phyloP scores from a whole-genome alignment of 176 grass and related monocot species.

The Juncus effusus region DNA sequence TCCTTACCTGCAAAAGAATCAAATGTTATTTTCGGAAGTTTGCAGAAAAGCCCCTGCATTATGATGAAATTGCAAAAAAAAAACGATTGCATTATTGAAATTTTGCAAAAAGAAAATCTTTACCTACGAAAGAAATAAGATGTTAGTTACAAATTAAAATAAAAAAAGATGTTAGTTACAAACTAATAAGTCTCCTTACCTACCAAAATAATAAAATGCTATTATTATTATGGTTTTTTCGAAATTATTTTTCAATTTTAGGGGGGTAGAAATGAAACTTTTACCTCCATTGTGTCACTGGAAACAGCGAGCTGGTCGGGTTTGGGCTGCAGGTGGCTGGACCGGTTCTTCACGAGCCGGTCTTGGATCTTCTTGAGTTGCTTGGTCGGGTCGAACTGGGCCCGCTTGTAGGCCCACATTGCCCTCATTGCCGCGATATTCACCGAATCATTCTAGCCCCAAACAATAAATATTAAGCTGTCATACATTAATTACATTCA shows the following conservation, averaged over 20 bases:
- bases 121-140: slow-evolving; percentile 25
- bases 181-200: slow-evolving; percentile 45
- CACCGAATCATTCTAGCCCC: slow-evolving; percentile 17
- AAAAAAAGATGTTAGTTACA: no score
- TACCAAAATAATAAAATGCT: background rate
- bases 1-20: slow-evolving; percentile 36
- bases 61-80: no score
- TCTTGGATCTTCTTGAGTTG: slow-evolving; percentile 38
- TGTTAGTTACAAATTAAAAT: background rate
- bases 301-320: background rate
- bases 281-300: slow-evolving; percentile 16
- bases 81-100: no score
- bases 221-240: no score
- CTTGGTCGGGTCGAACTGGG: slow-evolving; percentile 27
- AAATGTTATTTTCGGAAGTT: slow-evolving; percentile 9
- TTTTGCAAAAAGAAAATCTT: slow-evolving; percentile 1
- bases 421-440: slow-evolving; percentile 24
- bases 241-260: no score
- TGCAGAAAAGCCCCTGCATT: no score
- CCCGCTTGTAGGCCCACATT: slow-evolving; percentile 44
- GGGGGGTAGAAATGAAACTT: no score
- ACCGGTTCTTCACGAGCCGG: slow-evolving; percentile 19
- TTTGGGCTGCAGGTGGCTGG: slow-evolving; percentile 18
- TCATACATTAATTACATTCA: background rate
- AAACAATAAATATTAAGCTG: background rate